These are phyloP conservation scores for Paradendryphiella salina DNA, from an alignment of 2,329 filamentous ascomycete species.

Conservation along the genomic window DNA sequence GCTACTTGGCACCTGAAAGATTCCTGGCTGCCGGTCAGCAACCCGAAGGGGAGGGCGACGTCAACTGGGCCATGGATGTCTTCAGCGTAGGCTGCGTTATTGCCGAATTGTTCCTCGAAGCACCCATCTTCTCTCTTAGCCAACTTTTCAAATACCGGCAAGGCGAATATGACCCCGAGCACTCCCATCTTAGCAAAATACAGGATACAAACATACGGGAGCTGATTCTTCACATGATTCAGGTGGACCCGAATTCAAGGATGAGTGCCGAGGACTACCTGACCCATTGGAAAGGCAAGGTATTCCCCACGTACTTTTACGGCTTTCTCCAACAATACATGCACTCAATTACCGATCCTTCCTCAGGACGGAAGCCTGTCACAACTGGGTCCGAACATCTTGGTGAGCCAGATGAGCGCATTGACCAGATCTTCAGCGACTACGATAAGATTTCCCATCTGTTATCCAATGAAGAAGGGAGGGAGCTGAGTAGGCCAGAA, in stretches of 20 bases:
- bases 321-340: constrained; percentile 97
- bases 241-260: constrained; percentile 85
- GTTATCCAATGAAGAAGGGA: constrained; percentile 70
- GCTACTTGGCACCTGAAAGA: constrained; percentile 91
- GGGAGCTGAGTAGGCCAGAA: constrained; percentile 43
- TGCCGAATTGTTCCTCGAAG: constrained; percentile 91
- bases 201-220: constrained; percentile 84
- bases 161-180: constrained; percentile 86
- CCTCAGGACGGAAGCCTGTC: constrained; percentile 73
- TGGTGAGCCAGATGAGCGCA: constrained; percentile 88
- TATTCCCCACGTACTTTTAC: constrained; percentile 96
- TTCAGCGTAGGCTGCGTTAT: constrained; percentile 98
- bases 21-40: constrained; percentile 75
- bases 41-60: constrained; percentile 63
- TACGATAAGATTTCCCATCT: constrained; percentile 99
- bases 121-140: constrained; percentile 95
- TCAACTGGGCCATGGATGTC: constrained; percentile 96
- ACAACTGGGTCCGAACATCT: constrained; percentile 71
- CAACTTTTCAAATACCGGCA: constrained; percentile 93
- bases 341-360: constrained; percentile 90
- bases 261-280: constrained; percentile 94
- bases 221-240: constrained; percentile 94
- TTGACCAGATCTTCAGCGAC: constrained; percentile 88
- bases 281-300: constrained; percentile 86
- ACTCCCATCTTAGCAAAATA: constrained; percentile 80